Base-by-base conservation (phyloP, 2,329 filamentous ascomycete species). In the Cytospora piceae region DNA sequence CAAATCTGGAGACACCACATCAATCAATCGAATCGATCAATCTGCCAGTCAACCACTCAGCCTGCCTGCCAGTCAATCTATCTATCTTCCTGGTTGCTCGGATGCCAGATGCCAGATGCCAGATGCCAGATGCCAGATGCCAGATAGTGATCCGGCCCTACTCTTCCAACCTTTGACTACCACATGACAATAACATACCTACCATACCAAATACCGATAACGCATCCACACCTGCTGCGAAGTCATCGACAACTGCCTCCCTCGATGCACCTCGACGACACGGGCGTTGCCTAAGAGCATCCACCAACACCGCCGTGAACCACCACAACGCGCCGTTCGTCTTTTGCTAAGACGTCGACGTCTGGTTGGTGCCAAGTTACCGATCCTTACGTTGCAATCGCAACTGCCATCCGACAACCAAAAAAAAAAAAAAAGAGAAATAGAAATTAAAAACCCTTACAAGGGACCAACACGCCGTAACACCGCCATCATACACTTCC, bases 241-340 rank as follows among this genome's bases (percentile, higher is more conserved):
- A 49, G 22, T 14, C 22, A 49, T 49, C 46, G n/a, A 49, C 46
- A 49, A 24, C 46, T 49, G n/a, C 46, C 9, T 49, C 46, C 22
- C 46, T 49, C 46, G 46, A 49, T 49, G 46, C 46, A 49, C 46
- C 46, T 49, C 46, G 46, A 49, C 46, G 46, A 49, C 46, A 49
- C 46, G 46, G 46, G n/a, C 46, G 46, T 49, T 24, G 46, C 46
- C 46, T 49, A 49, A 49, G 46, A 49, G 46, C 46, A 49, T 14
- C 46, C n/a, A 49, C n/a, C 22, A 49, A n/a, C 46, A 49, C 46
- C 46, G 12, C 46, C 46, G 24, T 8, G 3, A 49, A 49, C n/a
- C 46, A 22, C n/a, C 42, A 49, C n/a, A 11, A 49, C 46, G 4
- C 46, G 22, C 20, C 46, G 11, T 12, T 24, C 46, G 22, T 49